phyloP scores from a whole-genome alignment of 148 eudicot genomes.

The Fagopyrum tataricum region DNA sequence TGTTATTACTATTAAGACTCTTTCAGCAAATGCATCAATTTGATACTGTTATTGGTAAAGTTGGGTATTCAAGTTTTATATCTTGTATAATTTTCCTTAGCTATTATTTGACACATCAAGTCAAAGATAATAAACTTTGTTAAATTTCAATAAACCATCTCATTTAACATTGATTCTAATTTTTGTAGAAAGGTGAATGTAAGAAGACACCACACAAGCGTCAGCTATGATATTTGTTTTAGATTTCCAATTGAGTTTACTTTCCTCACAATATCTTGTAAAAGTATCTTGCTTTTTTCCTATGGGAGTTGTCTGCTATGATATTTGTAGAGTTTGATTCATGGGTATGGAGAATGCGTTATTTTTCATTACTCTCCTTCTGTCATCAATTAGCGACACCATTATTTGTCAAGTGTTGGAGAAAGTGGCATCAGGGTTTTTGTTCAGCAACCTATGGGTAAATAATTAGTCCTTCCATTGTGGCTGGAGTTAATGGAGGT shows the following conservation, averaged over 20 bases:
- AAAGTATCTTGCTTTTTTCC: too few relatives aligned
- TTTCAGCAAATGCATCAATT: too few relatives aligned
- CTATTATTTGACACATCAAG: not conserved
- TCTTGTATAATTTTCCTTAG: not conserved
- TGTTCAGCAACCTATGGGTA: not conserved
- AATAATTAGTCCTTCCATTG: not conserved
- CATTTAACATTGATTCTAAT: not conserved
- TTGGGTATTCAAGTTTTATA: not conserved
- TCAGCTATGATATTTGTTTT: conserved; percentile 12
- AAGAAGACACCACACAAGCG: conserved; percentile 30
- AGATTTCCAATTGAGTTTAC: not conserved
- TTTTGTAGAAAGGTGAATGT: conserved; percentile 15
- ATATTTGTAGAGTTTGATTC: not conserved
- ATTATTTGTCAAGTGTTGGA: too few relatives aligned
- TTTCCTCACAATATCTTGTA: too few relatives aligned
- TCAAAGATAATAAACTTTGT: not conserved
- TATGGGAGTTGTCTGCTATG: too few relatives aligned
- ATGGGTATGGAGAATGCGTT: not conserved
- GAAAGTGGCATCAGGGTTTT: not conserved
- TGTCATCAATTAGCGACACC: too few relatives aligned
- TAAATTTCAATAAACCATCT: not conserved
- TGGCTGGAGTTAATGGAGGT: not conserved
- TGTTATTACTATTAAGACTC: too few relatives aligned
- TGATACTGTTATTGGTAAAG: too few relatives aligned
- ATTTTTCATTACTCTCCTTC: too few relatives aligned